Base-by-base conservation (phyloP, 1,284 basidiomycete species). In the Austroboletus novae-zelandiae region DNA sequence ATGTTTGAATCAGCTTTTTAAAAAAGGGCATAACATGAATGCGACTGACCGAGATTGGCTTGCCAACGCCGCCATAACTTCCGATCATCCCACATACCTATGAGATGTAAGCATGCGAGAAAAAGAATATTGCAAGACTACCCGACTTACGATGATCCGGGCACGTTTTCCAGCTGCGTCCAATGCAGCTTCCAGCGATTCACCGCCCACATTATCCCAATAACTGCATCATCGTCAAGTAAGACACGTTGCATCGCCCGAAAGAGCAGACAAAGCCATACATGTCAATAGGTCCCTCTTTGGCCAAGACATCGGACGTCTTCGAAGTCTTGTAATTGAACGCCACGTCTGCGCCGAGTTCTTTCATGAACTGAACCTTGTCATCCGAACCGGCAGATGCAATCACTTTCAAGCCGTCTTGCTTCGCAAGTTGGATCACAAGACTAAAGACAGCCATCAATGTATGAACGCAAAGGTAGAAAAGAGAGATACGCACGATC, bases 131-230 rank as follows among this genome's bases (percentile, higher is more conserved):
- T 34, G 1, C 5, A 27, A 36, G 8, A 23, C 15, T 7, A 2
- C n/a, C 1, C 3, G 10, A 2, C 61, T 42, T 2, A 52, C 57
- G n/a, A 64, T 62, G 58, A 89, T 79, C 9, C 81, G 66, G 1
- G 79, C 83, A 30, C 73, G 62, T 2, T 63, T 65, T 15, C 76
- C 77, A n/a, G 86, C 74, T 44, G 75, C 70, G 3, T 73, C 69
- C 15, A 89, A 62, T 0, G 79, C 79, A 32, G 77, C 70, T 42
- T 88, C 84, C 9, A 88, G 72, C 5, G 78, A 81, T 55, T 82
- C 76, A 1, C 88, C 88, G 3, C 89, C 86, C 47, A 86, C 84
- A 61, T 79, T 75, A 54, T 79, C 74, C 69, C 74, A 78, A 54
- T 71, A 76, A 8, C 79, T 81, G 30, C 1, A n/a, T 27, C 27